Base-by-base conservation (phyloP, 73 alveolate species). In the Symbiodinium pilosum region DNA sequence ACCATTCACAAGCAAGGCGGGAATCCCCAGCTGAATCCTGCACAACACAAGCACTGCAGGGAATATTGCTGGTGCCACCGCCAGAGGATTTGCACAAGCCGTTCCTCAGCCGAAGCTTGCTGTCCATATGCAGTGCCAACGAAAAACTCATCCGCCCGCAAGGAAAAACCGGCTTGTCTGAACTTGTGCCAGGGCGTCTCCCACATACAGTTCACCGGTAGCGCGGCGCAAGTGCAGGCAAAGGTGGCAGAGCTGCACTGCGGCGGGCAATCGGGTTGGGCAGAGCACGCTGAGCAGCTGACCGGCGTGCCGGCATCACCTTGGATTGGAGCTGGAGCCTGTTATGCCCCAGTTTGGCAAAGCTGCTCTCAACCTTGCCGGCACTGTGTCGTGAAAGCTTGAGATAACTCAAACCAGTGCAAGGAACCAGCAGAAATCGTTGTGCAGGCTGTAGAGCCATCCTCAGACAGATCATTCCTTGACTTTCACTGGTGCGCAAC, bases 191-290 rank as follows among this genome's bases (percentile, higher is more conserved):
- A 1, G 81, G 18, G 81, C 39, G 81, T 64, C 81, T 89, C 87
- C 95, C 95, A 89, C 73, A 41, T 39, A 51, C 95, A 89, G 38
- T 39, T 89, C 75, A 75, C 43, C 44, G 38, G 44, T 28, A 89
- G 14, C 28, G 95, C 32, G 11, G 95, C 95, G 28, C 95, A 89
- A 21, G 73, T 83, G 87, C 95, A 89, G 30, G 95, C 51, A 71
- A 40, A 59, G 75, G 87, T 39, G 38, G 95, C 95, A 1, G 95
- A 89, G 26, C 75, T 41, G 44, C 93, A 69, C 52, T 43, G 73
- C 51, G 95, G 95, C 20, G 95, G 95, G 47, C 95, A 89, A 4
- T 84, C 95, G 14, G 95, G 87, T 42, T 89, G 95, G 44, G 41
- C 73, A 16, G 95, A 83, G 87, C 95, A 89, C 40, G 43, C 69